A percentile compares a stretch with the other conserved stretches of the same genome.
Conservation (phyloP, 257 asterid genomes). For the Buddleja alternifolia region DNA sequence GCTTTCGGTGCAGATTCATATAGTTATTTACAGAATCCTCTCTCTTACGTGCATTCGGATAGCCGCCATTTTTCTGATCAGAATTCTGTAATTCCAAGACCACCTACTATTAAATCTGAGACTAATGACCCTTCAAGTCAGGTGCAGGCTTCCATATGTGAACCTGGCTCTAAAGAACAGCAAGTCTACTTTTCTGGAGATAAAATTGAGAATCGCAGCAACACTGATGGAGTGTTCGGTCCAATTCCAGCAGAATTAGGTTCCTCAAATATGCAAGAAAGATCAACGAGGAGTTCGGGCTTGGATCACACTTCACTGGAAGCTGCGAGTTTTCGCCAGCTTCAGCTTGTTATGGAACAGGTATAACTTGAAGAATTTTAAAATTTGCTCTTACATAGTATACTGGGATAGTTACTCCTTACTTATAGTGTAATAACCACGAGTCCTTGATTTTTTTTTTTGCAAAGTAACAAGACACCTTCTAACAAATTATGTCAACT, state of each 20-base stretch:
- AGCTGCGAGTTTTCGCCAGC: slow-evolving; percentile 75
- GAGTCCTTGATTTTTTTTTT: too few species aligned
- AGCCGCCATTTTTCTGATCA: slow-evolving; percentile 47
- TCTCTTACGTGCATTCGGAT: slow-evolving; percentile 47
- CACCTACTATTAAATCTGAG: slow-evolving; percentile 55
- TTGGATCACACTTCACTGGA: slow-evolving; percentile 57
- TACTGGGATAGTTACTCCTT: too few species aligned
- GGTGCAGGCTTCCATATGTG: slow-evolving; percentile 41
- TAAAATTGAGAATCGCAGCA: slow-evolving; percentile 43
- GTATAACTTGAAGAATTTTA: slow-evolving; percentile 39
- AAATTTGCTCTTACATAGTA: neutral
- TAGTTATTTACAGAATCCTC: slow-evolving; percentile 45
- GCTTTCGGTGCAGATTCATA: slow-evolving; percentile 38
- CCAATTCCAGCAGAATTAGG: slow-evolving; percentile 50
- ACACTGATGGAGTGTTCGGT: slow-evolving; percentile 40
- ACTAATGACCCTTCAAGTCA: slow-evolving; percentile 34
- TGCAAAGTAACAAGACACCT: too few species aligned
- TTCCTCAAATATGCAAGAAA: slow-evolving; percentile 53
- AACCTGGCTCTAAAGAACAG: slow-evolving; percentile 38
- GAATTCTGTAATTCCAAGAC: slow-evolving; percentile 40
- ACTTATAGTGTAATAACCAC: too few species aligned
- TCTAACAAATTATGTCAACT: too few species aligned
- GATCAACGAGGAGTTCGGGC: slow-evolving; percentile 51
- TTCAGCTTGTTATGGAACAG: slow-evolving; percentile 78
- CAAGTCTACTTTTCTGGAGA: slow-evolving; percentile 37